Conservation (phyloP, 2,329 filamentous ascomycete species). For the Verticillium zaregamsianum region DNA sequence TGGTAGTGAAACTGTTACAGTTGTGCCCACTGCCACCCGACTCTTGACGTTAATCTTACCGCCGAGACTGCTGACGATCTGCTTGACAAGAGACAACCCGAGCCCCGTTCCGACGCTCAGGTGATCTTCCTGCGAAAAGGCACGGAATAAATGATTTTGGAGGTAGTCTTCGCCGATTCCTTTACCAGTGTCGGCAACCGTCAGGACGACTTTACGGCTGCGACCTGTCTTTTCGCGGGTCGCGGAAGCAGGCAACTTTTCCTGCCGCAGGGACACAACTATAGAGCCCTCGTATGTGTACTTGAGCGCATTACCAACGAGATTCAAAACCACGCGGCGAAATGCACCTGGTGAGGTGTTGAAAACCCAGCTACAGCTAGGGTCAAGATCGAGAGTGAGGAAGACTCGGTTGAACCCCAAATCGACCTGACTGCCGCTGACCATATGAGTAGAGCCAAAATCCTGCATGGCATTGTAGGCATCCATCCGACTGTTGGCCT, state of each 20-base stretch:
- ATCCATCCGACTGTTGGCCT: conserved; percentile 14
- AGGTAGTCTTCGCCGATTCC: conserved; percentile 60
- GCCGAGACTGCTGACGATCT: conserved; percentile 50
- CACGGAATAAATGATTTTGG: conserved; percentile 51
- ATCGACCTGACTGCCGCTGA: conserved; percentile 3
- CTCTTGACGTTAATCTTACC: conserved; percentile 53
- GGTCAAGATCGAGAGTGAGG: conserved; percentile 47
- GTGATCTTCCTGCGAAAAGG: conserved; percentile 57
- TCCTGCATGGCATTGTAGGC: conserved; percentile 7
- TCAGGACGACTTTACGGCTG: conserved; percentile 26
- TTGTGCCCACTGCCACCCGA: conserved; percentile 47
- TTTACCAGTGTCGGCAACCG: conserved; percentile 56
- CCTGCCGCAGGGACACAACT: conserved; percentile 25
- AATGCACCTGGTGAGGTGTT: conserved; percentile 47
- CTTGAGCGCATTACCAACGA: conserved; percentile 50
- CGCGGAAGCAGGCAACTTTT: conserved; percentile 5
- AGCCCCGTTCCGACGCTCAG: conserved; percentile 55
- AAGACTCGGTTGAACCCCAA: conserved; percentile 11
- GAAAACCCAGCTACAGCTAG: conserved; percentile 43
- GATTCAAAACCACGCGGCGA: conserved; percentile 49
- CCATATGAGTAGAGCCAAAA: conserved; percentile 10
- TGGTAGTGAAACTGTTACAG: conserved; percentile 42
- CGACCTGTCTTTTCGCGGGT: conserved; percentile 13
- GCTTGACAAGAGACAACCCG: conserved; percentile 55
- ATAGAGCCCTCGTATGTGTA: conserved; percentile 44